Conservation (phyloP, 257 asterid species). For the Rubia yunnanensis region DNA sequence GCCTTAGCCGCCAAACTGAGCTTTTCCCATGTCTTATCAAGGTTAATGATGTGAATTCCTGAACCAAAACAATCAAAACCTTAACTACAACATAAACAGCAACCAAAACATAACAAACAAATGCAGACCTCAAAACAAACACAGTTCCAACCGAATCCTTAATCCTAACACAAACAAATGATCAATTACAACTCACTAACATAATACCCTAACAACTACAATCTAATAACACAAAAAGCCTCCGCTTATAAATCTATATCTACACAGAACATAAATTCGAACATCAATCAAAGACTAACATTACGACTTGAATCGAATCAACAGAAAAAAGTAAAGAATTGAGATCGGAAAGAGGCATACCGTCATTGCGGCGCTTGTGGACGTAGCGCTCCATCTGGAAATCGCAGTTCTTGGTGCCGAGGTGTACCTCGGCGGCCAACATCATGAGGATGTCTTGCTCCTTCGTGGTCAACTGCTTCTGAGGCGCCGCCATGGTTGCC, state of each 20-base stretch:
- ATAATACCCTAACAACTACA: background rate
- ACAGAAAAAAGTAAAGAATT: too few species aligned
- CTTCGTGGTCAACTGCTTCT: constrained; percentile 22
- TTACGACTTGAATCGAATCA: too few species aligned
- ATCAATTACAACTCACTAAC: background rate
- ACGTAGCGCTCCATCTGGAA: constrained; percentile 38
- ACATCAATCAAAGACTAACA: too few species aligned
- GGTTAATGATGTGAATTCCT: constrained; percentile 33
- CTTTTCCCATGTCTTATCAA: constrained; percentile 36
- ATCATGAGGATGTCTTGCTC: constrained; percentile 34
- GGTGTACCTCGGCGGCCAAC: constrained; percentile 41
- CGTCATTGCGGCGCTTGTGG: constrained; percentile 37
- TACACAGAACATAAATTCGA: background rate
- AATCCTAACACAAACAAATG: too few species aligned
- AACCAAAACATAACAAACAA: background rate
- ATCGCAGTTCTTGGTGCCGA: constrained; percentile 35
- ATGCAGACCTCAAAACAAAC: background rate
- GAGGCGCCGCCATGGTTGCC: constrained; percentile 15
- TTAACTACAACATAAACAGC: background rate
- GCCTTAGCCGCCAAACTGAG: constrained; percentile 35
- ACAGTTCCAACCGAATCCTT: too few species aligned
- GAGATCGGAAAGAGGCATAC: constrained; percentile 8
- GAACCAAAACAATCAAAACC: background rate
- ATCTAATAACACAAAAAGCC: too few species aligned
- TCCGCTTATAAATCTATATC: background rate